Evolutionary conservation across 768 basidiomycete genomes (phyloP), one percentile per base, ranked within the genome.

Genomic region (Phlebiopsis gigantea): DNA sequence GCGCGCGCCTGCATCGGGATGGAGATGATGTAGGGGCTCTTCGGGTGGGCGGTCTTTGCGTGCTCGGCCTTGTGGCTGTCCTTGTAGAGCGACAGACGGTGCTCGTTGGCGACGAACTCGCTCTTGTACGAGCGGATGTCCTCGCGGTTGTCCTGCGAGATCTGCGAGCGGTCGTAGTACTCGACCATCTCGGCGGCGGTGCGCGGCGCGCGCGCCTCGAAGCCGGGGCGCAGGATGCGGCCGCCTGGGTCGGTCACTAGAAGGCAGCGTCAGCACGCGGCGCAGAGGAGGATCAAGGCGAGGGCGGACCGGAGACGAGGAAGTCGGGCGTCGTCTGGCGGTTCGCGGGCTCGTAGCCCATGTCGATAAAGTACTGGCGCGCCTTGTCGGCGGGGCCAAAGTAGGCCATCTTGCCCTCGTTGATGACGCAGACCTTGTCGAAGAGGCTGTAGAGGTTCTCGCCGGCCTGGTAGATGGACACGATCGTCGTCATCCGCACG

Each of bases 381-480:
- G 90, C 91, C 57, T 79, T 71, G 45, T 77, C 70, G 1, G 83
- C 81, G 7, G 81, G 81, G 2, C 91, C 91, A 57, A 81, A 92
- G 73, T 86, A 93, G 28, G 81, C 82, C 78, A 87, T 84, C 29
- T 76, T 72, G 6, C 89, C 87, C 59, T 85, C 85, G 69, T 86
- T 80, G 64, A 93, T 79, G 28, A 92, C 81, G 65, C 86, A 83
- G 39, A 92, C 87, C 67, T 91, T 89, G 76, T 91, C 87, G 66
- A 92, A 93, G 45, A 78, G 73, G 21, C 78, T 55, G 57, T 83
- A 86, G 0, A 87, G 66, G 2, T 75, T 75, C 67, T 92, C 88
- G 47, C 85, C 85, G 7, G 88, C 90, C 70, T 93, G 91, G 69
- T 93, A 93, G 39, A 93, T 81, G 1, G 88, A 86, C 17, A 89